Conservation (phyloP, 176 grass and related monocot species). For the Oryza punctata region DNA sequence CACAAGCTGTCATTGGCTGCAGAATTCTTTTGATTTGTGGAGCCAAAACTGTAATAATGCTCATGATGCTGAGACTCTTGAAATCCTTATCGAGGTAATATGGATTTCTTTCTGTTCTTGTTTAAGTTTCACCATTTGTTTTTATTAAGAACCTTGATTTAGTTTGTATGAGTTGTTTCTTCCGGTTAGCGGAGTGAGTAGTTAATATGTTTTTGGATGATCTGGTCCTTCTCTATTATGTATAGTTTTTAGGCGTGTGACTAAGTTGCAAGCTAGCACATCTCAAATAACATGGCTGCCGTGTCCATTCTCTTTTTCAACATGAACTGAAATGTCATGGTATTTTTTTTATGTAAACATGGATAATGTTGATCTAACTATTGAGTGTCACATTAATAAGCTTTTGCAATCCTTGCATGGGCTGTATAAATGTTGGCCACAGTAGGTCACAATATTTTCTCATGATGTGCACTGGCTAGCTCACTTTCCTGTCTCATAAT, state of each 20-base stretch:
- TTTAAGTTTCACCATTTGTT: constrained; percentile 6
- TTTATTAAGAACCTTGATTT: constrained; percentile 22
- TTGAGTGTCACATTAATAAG: not conserved
- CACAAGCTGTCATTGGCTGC: constrained; percentile 63
- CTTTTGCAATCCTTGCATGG: not conserved
- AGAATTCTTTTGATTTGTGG: constrained; percentile 63
- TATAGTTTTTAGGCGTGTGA: not conserved
- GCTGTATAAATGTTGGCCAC: constrained; percentile 1
- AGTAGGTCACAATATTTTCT: not conserved
- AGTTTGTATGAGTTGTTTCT: constrained; percentile 3
- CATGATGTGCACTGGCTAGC: not conserved
- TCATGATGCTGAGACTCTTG: constrained; percentile 63
- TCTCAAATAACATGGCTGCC: constrained; percentile 20
- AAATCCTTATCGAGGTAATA: constrained; percentile 80
- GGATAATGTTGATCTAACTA: not conserved
- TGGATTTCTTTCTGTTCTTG: constrained; percentile 37
- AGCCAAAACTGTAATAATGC: constrained; percentile 62
- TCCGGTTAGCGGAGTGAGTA: not conserved
- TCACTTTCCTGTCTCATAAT: not conserved
- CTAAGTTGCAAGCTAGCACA: constrained; percentile 11
- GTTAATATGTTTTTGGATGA: not conserved
- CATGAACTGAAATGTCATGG: not conserved
- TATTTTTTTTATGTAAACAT: constrained; percentile 4
- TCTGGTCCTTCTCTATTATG: not conserved
- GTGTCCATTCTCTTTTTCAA: constrained; percentile 3